Percentiles rank a stretch among this genome's conserved stretches.
These are phyloP conservation scores for Sugiyamaella grinbergsii DNA, from an alignment of 1,139 yeast species.

Conservation along the genomic window DNA sequence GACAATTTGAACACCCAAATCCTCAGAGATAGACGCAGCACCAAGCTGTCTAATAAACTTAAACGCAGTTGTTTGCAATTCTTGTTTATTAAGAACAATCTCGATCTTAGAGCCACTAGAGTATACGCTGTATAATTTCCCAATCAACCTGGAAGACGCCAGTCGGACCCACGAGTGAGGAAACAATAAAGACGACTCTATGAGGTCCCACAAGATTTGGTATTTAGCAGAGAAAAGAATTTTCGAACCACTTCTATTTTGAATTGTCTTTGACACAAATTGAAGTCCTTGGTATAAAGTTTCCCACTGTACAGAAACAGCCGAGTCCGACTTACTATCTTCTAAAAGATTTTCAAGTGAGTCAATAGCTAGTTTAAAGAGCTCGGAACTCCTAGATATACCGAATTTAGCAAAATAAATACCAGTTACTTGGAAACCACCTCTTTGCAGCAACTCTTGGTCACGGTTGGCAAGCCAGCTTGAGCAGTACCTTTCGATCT, in stretches of 20 bases:
- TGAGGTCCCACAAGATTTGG: constrained; percentile 53
- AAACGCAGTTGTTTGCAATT: constrained; percentile 63
- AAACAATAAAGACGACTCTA: constrained; percentile 62
- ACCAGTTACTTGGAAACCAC: constrained; percentile 77
- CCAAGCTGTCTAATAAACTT: constrained; percentile 75
- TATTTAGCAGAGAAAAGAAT: constrained; percentile 41
- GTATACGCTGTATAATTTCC: constrained; percentile 50
- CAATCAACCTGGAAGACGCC: constrained; percentile 63
- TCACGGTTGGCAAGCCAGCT: constrained; percentile 69
- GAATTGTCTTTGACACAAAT: constrained; percentile 47
- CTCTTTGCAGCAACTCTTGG: constrained; percentile 56
- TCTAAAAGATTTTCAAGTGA: constrained; percentile 32
- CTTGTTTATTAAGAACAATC: constrained; percentile 34
- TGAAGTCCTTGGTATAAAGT: constrained; percentile 66
- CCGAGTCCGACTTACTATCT: constrained; percentile 30
- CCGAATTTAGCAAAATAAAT: constrained; percentile 59
- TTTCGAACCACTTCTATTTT: constrained; percentile 19
- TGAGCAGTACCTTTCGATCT: constrained; percentile 58
- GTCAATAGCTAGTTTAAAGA: constrained; percentile 31
- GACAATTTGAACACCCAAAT: constrained; percentile 63
- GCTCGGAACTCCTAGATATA: constrained; percentile 29
- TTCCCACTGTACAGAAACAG: constrained; percentile 60
- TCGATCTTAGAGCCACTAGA: constrained; percentile 33
- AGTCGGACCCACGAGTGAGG: constrained; percentile 95
- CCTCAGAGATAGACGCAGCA: constrained; percentile 72